Evolutionary conservation across 23 red algal species (phyloP), one percentile per base, ranked within the genome.

Genomic region (Gracilaria caudata): DNA sequence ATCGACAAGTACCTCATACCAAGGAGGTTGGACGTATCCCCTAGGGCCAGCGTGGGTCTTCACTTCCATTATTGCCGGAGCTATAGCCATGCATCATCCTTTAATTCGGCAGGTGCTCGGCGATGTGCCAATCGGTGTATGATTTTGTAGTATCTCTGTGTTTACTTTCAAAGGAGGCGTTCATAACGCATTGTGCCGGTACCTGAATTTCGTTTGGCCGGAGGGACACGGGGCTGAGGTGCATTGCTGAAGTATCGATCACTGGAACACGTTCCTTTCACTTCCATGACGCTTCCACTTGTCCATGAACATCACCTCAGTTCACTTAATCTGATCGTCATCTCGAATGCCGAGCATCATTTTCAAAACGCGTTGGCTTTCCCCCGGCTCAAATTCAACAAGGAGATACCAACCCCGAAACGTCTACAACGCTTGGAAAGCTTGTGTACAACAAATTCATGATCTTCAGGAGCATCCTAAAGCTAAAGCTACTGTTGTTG

Each of bases 261-360:
- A 2, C 49, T 1, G 13, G 49, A 16, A 17, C 49, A 8, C 19
- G 12, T 53, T 53, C 49, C 49, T 53, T 53, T 7, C 49, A 53
- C n/a, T n/a, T n/a, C n/a, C n/a, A n/a, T n/a, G n/a, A n/a, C n/a
- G 57, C 57, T 60, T 60, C 57, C 57, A 60, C 57, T 60, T 5
- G 3, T 28, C 3, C 25, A 28, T 3, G 17, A 21, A 8, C 53
- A 21, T 21, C 9, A 57, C n/a, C 4, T 29, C 49, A 53, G 19
- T 53, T 53, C 13, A 16, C 43, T 16, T 9, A 53, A 53, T 53
- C 49, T 17, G 7, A 17, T 17, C 6, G 12, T 53, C 49, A 53
- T 53, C 49, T 53, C 8, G 49, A 13, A 17, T 17, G 28, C 21
- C 21, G 57, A 60, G 57, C 57, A 60, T 11, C 2, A 60, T 60